phyloP scores from a whole-genome alignment of 805 yeast species.

The Metschnikowia kofuensis region DNA sequence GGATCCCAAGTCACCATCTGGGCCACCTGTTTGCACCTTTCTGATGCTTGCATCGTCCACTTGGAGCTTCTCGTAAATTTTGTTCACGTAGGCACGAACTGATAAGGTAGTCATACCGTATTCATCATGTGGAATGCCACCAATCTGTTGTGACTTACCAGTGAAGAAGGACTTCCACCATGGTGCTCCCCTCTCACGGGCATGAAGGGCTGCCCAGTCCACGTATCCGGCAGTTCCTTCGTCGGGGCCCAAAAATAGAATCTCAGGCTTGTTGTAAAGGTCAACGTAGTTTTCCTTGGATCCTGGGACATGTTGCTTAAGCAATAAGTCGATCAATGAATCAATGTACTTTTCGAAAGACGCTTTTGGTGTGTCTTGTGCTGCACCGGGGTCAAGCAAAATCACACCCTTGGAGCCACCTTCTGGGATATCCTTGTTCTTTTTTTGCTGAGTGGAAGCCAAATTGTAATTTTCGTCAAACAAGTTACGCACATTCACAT shows the following conservation, averaged over 20 bases:
- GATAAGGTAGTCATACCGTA: constrained; percentile 97
- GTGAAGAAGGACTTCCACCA: constrained; percentile 99
- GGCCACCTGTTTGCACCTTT: constrained; percentile 97
- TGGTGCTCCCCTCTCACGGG: constrained; percentile 85
- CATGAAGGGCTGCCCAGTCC: constrained; percentile 97
- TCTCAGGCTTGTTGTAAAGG: constrained; percentile 78
- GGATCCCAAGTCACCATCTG: constrained; percentile 97
- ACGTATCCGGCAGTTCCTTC: constrained; percentile 96
- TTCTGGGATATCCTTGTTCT: constrained; percentile 97
- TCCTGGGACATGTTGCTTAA: constrained; percentile 68
- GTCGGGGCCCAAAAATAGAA: constrained; percentile 97
- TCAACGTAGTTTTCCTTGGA: constrained; percentile 83
- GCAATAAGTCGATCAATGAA: constrained; percentile 79
- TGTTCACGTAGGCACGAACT: constrained; percentile 87
- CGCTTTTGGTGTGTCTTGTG: constrained; percentile 75
- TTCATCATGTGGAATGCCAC: constrained; percentile 98
- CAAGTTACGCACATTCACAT: constrained; percentile 78
- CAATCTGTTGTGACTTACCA: constrained; percentile 86
- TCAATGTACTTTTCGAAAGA: constrained; percentile 93
- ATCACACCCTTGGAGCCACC: constrained; percentile 99
- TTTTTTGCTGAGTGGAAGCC: constrained; percentile 94
- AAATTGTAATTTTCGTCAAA: constrained; percentile 96
- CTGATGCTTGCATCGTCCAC: constrained; percentile 57
- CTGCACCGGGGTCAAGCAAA: constrained; percentile 70
- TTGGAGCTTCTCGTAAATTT: constrained; percentile 74